A percentile compares a stretch with the other conserved stretches of the same genome.
Conservation (phyloP, 2,329 filamentous ascomycete species). For the Phaeoacremonium minimum region DNA sequence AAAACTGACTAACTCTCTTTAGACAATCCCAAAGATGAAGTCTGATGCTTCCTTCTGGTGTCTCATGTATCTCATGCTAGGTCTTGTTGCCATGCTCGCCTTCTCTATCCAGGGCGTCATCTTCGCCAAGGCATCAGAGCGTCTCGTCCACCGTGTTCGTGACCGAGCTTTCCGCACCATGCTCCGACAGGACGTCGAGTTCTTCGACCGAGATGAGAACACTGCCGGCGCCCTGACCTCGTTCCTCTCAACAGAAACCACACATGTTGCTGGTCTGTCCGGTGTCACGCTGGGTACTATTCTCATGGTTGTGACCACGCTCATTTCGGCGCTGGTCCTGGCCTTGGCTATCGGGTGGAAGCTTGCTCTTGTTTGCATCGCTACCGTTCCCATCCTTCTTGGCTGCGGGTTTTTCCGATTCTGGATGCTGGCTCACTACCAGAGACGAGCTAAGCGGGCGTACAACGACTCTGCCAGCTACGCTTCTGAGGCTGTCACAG, state of each 20-base stretch:
- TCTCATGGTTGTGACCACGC: conserved; percentile 73
- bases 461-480: conserved; percentile 80
- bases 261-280: conserved; percentile 81
- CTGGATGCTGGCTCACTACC: conserved; percentile 65
- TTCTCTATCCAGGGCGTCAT: conserved; percentile 65
- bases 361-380: conserved; percentile 34
- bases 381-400: conserved; percentile 33
- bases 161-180: conserved; percentile 80
- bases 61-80: conserved; percentile 84
- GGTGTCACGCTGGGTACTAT: conserved; percentile 86
- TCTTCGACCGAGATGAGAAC: conserved; percentile 88
- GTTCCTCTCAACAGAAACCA: conserved; percentile 85
- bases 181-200: conserved; percentile 87
- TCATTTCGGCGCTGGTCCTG: conserved; percentile 64
- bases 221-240: conserved; percentile 83
- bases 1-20: too few relatives aligned
- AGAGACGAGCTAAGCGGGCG: conserved; percentile 71
- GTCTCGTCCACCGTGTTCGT: conserved; percentile 77
- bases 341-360: conserved; percentile 36
- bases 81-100: conserved; percentile 65
- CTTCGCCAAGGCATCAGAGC: conserved; percentile 84
- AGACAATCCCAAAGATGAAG: conserved; percentile 53
- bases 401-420: conserved; percentile 48
- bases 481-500: conserved; percentile 89
- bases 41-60: conserved; percentile 80